Evolutionary conservation across 2,329 filamentous ascomycete species (phyloP), one percentile per base, ranked within the genome.

Genomic region (Cladosporium cucumerinum): DNA sequence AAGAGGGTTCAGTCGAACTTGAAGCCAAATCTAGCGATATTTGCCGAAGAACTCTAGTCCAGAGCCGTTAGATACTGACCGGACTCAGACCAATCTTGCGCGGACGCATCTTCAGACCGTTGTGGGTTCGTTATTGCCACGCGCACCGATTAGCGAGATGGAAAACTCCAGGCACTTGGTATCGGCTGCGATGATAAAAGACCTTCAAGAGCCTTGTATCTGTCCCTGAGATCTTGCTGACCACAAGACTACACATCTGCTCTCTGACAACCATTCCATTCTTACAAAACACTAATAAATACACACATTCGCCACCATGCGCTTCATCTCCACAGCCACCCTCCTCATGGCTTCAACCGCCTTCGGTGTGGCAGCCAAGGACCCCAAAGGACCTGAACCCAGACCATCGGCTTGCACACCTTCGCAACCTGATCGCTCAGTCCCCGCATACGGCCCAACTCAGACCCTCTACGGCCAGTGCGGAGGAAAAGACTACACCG

Each of bases 401-500:
- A 54, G 7, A 8, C 43, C 26, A 26, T 52, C 59, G 10, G 30
- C 32, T 18, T 62, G 60, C 49, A 32, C 48, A 28, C 60, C 60
- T 43, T 62, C 60, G 10, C 23, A 62, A 26, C 60, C 60, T 18
- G 60, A 62, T 23, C 60, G 60, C 23, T 43, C 23, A 23, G 60
- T 62, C 11, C 25, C 49, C 11, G 25, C 60, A 43, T 54, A 43
- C 39, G 28, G 34, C 7, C 61, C 64, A 32, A 61, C 64, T n/a
- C 73, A 70, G 36, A 51, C 58, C n/a, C 64, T 65, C 18, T 71
- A 68, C 46, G 63, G 57, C 28, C 76, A 77, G 62, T 78, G 78
- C 59, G 77, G 78, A 32, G 78, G 78, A 12, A 66, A 51, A 23
- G 70, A 69, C 46, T 79, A 73, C 70, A 74, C 71, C 12, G 77